A percentile compares a stretch with the other conserved stretches of the same genome.
phyloP scores from a whole-genome alignment of 345 rosid species.

The Arabis alpina region DNA sequence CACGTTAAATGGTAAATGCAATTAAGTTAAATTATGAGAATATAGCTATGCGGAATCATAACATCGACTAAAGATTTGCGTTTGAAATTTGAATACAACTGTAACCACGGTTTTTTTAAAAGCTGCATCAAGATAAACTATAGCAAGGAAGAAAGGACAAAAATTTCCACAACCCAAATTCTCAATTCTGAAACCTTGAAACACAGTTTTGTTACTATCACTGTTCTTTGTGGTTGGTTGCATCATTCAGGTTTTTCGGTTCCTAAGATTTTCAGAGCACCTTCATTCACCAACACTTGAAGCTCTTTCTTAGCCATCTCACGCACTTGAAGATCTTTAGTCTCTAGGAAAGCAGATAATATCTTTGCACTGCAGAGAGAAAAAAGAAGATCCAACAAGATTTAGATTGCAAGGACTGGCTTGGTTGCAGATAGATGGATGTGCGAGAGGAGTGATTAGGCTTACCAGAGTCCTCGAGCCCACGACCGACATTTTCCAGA shows the following conservation, averaged over 20 bases:
- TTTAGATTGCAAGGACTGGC: conserved; percentile 3
- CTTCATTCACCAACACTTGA: conserved; percentile 67
- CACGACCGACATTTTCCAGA: conserved; percentile 63
- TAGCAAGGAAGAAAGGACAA: conserved; percentile 19
- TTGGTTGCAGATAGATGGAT: conserved; percentile 1
- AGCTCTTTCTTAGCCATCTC: conserved; percentile 63
- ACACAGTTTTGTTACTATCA: conserved; percentile 5
- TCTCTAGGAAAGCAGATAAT: conserved; percentile 69
- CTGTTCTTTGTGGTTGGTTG: conserved; percentile 4
- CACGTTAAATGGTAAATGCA: conserved; percentile 1
- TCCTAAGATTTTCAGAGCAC: conserved; percentile 58
- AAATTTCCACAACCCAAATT: conserved; percentile 12
- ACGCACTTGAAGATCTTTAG: conserved; percentile 52
- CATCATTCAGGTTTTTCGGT: conserved; percentile 42
- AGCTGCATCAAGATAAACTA: conserved; percentile 16
- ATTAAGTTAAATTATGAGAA: not conserved
- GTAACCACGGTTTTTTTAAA: not conserved
- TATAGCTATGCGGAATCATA: not conserved
- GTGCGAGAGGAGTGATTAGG: not conserved
- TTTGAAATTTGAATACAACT: conserved; percentile 10
- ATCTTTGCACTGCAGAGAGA: conserved; percentile 71
- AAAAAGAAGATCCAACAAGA: conserved; percentile 27
- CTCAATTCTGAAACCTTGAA: conserved; percentile 17
- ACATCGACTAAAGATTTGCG: not conserved
- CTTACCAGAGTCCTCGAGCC: conserved; percentile 93